A percentile compares a stretch with the other conserved stretches of the same genome.
Conservation (phyloP, 2,329 filamentous ascomycete species). For the Colletotrichum tabaci region DNA sequence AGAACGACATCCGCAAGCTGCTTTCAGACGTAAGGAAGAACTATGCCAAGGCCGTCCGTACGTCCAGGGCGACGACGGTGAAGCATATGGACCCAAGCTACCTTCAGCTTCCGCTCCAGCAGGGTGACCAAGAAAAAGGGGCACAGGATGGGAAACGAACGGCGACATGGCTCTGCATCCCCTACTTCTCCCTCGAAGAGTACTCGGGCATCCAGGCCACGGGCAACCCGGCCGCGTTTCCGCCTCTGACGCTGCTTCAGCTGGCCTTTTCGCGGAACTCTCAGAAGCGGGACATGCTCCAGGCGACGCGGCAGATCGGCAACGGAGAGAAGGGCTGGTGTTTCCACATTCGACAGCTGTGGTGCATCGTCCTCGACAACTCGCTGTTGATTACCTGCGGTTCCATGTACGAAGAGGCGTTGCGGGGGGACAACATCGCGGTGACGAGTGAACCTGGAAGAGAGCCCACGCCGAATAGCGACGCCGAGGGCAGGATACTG, state of each 20-base stretch:
- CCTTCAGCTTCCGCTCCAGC: constrained; percentile 53
- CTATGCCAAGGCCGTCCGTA: constrained; percentile 55
- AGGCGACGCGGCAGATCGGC: constrained; percentile 60
- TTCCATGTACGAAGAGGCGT: constrained; percentile 51
- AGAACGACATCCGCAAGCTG: constrained; percentile 53
- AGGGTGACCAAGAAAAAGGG: constrained; percentile 43
- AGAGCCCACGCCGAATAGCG: constrained; percentile 35
- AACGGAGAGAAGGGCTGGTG: constrained; percentile 55
- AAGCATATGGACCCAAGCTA: constrained; percentile 58
- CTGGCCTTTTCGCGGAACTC: constrained; percentile 57
- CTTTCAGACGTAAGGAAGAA: constrained; percentile 55
- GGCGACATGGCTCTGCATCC: constrained; percentile 61
- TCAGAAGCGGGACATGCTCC: constrained; percentile 60
- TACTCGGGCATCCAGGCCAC: constrained; percentile 57
- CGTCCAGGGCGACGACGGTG: constrained; percentile 56
- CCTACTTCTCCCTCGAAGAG: constrained; percentile 62
- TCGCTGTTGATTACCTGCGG: constrained; percentile 60
- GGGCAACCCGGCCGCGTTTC: constrained; percentile 54
- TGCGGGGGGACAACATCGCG: constrained; percentile 53
- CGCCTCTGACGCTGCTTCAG: constrained; percentile 61
- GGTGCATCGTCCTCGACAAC: constrained; percentile 62
- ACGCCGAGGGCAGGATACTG: constrained; percentile 48
- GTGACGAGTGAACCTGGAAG: constrained; percentile 49
- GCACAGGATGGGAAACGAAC: constrained; percentile 41
- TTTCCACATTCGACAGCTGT: constrained; percentile 64